Evolutionary conservation across 139 green algal species (phyloP).

Genomic region (Eudorina sp.): DNA sequence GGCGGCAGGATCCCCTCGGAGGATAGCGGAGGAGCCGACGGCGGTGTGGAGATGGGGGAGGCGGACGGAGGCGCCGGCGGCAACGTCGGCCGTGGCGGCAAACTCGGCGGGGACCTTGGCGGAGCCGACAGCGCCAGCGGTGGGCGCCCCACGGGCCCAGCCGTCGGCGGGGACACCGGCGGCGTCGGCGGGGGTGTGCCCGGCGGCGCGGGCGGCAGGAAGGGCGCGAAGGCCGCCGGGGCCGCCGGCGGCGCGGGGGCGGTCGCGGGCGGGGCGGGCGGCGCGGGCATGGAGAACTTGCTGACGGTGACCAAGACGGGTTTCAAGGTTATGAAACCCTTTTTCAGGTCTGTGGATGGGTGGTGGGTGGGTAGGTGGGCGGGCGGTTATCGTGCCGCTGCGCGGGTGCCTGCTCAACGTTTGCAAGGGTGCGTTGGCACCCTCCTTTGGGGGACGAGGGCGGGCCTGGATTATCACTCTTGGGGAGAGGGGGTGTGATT

Average conservation of each 20-base stretch:
- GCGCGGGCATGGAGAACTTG: constrained; percentile 34
- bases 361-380: background rate
- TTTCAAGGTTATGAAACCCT: constrained; percentile 51
- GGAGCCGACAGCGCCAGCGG: background rate
- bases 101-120: background rate
- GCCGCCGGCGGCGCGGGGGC: background rate
- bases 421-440: too few relatives aligned
- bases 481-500: too few relatives aligned
- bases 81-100: background rate
- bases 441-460: too few relatives aligned
- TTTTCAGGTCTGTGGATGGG: constrained; percentile 33
- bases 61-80: background rate
- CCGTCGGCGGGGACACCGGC: background rate
- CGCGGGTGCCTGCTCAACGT: too few relatives aligned
- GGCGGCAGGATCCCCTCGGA: background rate
- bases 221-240: background rate
- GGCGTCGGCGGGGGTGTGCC: background rate
- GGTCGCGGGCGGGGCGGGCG: background rate
- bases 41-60: background rate
- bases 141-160: too few relatives aligned
- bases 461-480: too few relatives aligned
- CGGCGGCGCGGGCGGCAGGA: background rate
- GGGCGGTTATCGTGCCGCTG: too few relatives aligned
- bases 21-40: too few relatives aligned
- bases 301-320: constrained; percentile 42